These are phyloP conservation scores for Mimosa pudica DNA, from an alignment of 306 rosid genomes.

Conservation along the genomic window DNA sequence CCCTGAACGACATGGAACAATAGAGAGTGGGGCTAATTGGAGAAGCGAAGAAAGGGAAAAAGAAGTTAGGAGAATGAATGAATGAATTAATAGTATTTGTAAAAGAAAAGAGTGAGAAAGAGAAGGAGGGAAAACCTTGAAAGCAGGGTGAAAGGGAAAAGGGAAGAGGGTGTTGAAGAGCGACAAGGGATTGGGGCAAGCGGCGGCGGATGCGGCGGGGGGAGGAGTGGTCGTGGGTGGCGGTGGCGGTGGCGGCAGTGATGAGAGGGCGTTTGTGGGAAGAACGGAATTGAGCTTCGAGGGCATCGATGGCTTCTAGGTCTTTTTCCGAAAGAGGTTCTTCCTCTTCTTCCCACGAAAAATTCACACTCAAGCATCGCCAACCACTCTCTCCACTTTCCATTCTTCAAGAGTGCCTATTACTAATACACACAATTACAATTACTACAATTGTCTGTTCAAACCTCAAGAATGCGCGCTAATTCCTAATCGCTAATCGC, in stretches of 20 bases:
- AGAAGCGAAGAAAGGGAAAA: too few relatives aligned
- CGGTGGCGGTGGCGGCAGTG: neutral
- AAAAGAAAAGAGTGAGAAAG: neutral
- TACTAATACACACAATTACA: neutral
- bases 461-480: neutral
- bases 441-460: too few relatives aligned
- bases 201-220: conserved; percentile 42
- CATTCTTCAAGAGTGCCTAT: neutral
- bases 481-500: neutral
- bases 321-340: conserved; percentile 70
- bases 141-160: conserved; percentile 47
- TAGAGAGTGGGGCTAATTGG: too few relatives aligned
- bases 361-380: neutral
- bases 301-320: conserved; percentile 52
- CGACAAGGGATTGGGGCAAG: conserved; percentile 61
- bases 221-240: neutral
- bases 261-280: conserved; percentile 39
- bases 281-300: conserved; percentile 57
- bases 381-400: conserved; percentile 3
- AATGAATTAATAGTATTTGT: too few relatives aligned
- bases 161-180: conserved; percentile 60
- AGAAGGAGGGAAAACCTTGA: conserved; percentile 43
- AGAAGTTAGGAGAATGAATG: too few relatives aligned
- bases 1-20: neutral
- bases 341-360: conserved; percentile 42